A percentile compares a stretch with the other conserved stretches of the same genome.
Conservation (phyloP, 2,329 filamentous ascomycete genomes). For the Sordariomycetes sp. region DNA sequence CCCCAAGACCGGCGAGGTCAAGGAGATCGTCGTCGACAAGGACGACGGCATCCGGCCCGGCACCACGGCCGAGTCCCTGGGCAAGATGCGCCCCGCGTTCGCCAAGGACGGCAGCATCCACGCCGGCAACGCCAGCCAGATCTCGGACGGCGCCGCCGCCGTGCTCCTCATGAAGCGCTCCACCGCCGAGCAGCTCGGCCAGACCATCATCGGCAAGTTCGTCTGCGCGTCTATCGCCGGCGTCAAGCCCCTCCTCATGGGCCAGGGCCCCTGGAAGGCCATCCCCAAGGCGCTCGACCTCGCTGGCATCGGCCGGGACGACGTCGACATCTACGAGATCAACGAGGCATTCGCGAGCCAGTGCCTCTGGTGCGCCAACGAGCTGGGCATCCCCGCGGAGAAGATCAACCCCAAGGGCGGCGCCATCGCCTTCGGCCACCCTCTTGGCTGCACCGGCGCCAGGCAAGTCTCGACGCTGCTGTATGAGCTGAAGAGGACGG, state of each 20-base stretch:
- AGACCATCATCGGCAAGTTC: slow-evolving; percentile 86
- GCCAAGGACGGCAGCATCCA: slow-evolving; percentile 88
- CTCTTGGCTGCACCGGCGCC: slow-evolving; percentile 86
- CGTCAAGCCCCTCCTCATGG: slow-evolving; percentile 90
- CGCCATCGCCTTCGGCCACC: slow-evolving; percentile 92
- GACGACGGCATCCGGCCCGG: slow-evolving; percentile 83
- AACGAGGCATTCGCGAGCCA: slow-evolving; percentile 98
- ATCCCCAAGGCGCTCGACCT: slow-evolving; percentile 88
- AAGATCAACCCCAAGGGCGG: slow-evolving; percentile 98
- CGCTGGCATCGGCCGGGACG: slow-evolving; percentile 74
- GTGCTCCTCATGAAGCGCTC: slow-evolving; percentile 93
- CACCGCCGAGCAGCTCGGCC: slow-evolving; percentile 78
- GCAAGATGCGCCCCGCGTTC: slow-evolving; percentile 85
- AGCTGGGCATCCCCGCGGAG: slow-evolving; percentile 69
- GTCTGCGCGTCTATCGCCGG: slow-evolving; percentile 78
- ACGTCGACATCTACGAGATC: slow-evolving; percentile 97
- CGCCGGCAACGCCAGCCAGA: slow-evolving; percentile 90
- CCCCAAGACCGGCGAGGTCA: slow-evolving; percentile 79
- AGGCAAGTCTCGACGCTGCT: slow-evolving; percentile 87
- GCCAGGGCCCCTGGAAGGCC: slow-evolving; percentile 87
- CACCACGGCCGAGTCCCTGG: slow-evolving; percentile 79
- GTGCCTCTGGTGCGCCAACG: slow-evolving; percentile 85
- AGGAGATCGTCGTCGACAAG: slow-evolving; percentile 68
- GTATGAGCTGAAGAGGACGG: slow-evolving; percentile 77
- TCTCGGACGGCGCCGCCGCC: slow-evolving; percentile 90